A percentile compares a stretch with the other conserved stretches of the same genome.
These are phyloP conservation scores for Blastomyces percursus DNA, from an alignment of 2,329 filamentous ascomycete genomes.

Conservation along the genomic window DNA sequence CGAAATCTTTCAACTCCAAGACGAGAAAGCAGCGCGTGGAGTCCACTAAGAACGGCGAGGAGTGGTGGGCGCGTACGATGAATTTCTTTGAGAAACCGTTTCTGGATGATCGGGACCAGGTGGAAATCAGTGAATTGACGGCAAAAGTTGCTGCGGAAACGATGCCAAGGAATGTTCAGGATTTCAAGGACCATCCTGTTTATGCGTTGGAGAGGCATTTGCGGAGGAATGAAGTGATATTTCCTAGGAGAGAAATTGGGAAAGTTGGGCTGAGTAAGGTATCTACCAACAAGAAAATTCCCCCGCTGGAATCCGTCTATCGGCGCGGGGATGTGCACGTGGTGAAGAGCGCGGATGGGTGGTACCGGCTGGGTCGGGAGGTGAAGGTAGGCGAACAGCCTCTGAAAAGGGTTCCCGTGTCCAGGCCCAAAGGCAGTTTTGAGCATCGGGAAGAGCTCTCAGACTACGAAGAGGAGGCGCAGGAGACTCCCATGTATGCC, in stretches of 20 bases:
- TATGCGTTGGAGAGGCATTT: constrained; percentile 80
- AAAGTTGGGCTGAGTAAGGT: constrained; percentile 52
- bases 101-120: constrained; percentile 59
- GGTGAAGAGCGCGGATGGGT: constrained; percentile 71
- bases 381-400: constrained; percentile 71
- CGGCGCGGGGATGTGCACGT: constrained; percentile 68
- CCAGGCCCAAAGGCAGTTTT: constrained; percentile 14
- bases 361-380: constrained; percentile 78
- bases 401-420: constrained; percentile 52
- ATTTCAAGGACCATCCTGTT: constrained; percentile 76
- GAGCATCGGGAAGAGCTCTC: background rate
- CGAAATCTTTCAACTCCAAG: constrained; percentile 82
- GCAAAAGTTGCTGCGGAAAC: constrained; percentile 62
- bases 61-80: constrained; percentile 46
- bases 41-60: constrained; percentile 42
- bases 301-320: constrained; percentile 64
- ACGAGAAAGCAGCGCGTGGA: constrained; percentile 76
- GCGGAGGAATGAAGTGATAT: constrained; percentile 68
- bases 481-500: constrained; percentile 50
- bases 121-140: constrained; percentile 68
- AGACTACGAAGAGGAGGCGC: constrained; percentile 33
- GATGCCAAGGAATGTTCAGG: constrained; percentile 75
- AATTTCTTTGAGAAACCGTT: constrained; percentile 33
- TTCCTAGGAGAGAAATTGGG: constrained; percentile 60
- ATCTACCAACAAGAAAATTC: constrained; percentile 39